phyloP scores from a whole-genome alignment of 305 asterid genomes.

The Fraxinus angustifolia region DNA sequence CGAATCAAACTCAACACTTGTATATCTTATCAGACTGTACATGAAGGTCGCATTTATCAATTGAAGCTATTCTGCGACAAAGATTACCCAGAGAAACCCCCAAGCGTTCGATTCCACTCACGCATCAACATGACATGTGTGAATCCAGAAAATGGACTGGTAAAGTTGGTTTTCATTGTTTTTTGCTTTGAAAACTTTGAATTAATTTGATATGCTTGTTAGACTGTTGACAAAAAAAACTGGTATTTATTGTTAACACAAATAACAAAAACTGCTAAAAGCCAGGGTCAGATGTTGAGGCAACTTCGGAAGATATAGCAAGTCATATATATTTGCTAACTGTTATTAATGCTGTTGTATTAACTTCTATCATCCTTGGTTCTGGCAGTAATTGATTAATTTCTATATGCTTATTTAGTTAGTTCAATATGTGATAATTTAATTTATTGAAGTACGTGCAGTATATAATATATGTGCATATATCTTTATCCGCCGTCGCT shows the following conservation, averaged over 20 bases:
- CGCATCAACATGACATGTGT: conserved; percentile 37
- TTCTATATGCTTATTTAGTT: background rate
- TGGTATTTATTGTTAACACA: background rate
- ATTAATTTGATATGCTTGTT: background rate
- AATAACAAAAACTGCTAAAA: background rate
- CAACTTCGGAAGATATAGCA: background rate
- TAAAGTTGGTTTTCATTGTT: conserved; percentile 3
- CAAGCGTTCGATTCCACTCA: conserved; percentile 35
- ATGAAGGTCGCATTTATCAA: conserved; percentile 39
- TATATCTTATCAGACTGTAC: conserved; percentile 29
- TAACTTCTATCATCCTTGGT: background rate
- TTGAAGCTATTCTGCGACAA: conserved; percentile 36
- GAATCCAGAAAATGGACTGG: conserved; percentile 20
- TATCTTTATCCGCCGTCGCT: background rate
- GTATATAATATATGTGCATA: background rate
- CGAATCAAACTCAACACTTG: background rate
- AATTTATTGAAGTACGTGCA: background rate
- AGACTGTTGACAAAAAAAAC: background rate
- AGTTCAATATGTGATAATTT: background rate
- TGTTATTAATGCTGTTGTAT: background rate
- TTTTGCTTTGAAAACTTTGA: background rate
- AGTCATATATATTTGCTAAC: background rate
- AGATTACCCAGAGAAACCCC: conserved; percentile 37
- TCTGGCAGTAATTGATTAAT: background rate
- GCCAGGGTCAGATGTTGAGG: background rate